These are phyloP conservation scores for Blastocystis sp. DNA, from an alignment of 352 stramenopile genomes.

Conservation along the genomic window DNA sequence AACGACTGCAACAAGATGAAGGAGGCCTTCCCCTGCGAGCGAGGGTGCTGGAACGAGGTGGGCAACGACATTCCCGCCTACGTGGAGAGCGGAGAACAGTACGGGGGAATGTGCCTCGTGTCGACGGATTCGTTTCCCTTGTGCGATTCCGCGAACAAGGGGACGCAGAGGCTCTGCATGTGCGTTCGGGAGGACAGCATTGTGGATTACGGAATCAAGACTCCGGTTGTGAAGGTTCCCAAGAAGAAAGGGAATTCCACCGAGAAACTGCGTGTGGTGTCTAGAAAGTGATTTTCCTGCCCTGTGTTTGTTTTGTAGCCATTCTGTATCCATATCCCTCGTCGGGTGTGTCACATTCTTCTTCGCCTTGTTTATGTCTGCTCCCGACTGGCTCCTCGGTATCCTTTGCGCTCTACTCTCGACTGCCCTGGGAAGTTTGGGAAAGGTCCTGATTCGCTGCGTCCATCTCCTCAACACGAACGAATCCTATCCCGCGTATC, in stretches of 20 bases:
- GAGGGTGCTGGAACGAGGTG: constrained; percentile 64
- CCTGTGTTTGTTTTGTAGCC: neutral
- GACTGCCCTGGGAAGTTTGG: constrained; percentile 45
- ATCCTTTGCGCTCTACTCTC: constrained; percentile 34
- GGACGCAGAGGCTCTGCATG: constrained; percentile 9
- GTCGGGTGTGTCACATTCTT: neutral
- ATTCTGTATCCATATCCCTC: neutral
- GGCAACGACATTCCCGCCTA: constrained; percentile 27
- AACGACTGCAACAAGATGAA: constrained; percentile 60
- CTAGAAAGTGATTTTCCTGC: neutral
- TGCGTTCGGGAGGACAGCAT: constrained; percentile 4
- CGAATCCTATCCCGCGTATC: constrained; percentile 38
- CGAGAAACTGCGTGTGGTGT: neutral
- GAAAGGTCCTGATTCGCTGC: constrained; percentile 60
- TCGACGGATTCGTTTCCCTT: constrained; percentile 22
- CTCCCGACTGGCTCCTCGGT: constrained; percentile 57
- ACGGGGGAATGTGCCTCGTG: constrained; percentile 46
- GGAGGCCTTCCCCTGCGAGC: constrained; percentile 22
- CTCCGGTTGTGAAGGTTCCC: neutral
- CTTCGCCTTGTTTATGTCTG: constrained; percentile 10
- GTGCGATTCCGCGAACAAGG: neutral
- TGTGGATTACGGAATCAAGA: constrained; percentile 18
- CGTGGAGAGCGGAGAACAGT: constrained; percentile 6
- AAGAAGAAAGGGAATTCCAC: neutral
- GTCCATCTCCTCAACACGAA: constrained; percentile 32